phyloP scores from a whole-genome alignment of 2,329 filamentous ascomycete genomes.

The Teratosphaeria epicoccoides region DNA sequence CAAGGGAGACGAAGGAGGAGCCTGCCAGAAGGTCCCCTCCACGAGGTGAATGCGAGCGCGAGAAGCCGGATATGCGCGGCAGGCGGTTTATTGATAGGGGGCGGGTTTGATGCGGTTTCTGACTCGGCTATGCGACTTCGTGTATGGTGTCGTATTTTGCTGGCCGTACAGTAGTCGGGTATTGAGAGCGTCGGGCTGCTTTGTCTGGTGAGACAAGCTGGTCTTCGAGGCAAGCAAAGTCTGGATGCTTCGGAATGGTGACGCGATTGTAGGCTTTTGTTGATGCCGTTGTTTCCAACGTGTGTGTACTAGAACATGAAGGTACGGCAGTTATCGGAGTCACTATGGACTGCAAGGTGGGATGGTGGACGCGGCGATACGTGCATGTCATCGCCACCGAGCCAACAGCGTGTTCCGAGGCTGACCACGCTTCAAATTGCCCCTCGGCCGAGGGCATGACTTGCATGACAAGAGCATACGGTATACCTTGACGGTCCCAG shows the following conservation, averaged over 20 bases:
- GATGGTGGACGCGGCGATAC: neutral
- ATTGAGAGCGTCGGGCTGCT: neutral
- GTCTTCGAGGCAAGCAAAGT: neutral
- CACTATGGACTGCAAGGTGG: neutral
- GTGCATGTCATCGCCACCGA: neutral
- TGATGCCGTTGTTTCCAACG: neutral
- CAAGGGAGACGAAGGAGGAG: neutral
- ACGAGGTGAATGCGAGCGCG: neutral
- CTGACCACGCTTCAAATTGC: neutral
- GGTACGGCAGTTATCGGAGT: neutral
- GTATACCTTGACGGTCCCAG: neutral
- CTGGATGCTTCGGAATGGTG: neutral
- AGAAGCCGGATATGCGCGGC: neutral
- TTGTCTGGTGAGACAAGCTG: neutral
- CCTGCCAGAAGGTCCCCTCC: neutral
- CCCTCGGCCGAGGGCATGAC: neutral
- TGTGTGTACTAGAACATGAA: neutral
- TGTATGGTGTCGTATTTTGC: neutral
- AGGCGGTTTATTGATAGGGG: neutral
- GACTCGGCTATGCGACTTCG: neutral
- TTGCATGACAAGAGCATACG: neutral
- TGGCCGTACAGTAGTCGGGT: neutral
- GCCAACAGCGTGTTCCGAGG: neutral
- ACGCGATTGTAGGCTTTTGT: neutral
- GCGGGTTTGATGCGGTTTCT: neutral